Evolutionary conservation across 2,329 filamentous ascomycete genomes (phyloP), one percentile per base, ranked within the genome.

Genomic region (Mycosphaerella sp.): DNA sequence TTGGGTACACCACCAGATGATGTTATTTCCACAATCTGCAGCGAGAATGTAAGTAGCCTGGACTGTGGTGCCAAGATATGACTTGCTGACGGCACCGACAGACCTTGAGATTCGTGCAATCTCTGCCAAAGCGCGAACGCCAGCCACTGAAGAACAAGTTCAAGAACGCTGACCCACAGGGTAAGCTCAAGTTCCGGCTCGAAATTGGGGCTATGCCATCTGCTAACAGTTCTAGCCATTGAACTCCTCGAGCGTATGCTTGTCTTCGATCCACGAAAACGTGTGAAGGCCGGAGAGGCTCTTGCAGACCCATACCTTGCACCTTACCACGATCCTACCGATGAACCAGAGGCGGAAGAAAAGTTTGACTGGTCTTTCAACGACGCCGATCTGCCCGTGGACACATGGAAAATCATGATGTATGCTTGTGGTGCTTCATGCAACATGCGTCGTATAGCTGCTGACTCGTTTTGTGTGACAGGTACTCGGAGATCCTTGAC

Each of bases 321-420:
- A 8, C 91, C 91, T 6, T 98, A 98, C 75, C 93, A 98, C 72
- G 93, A 98, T 68, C 90, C 93, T 7, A 93, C 87, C 40, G 93
- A 98, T 66, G 93, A 98, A 76, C 93, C 93, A 1, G 84, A 89
- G 13, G 88, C 93, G 17, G 88, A 95, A 55, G 90, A 96, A 76
- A 96, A 95, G 75, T 98, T 98, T 65, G 93, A 98, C 70, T 98
- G 93, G 93, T 96, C 90, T 48, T 98, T 98, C 75, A 97, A 97
- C 70, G 93, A 98, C 64, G 93, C 91, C 42, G 93, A 98, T 68
- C 76, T 98, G 51, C 91, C 93, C 0, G 90, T 97, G 44, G 93
- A 98, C 68, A 95, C 90, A n/a, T 98, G 93, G 93, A 98, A 98
- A 77, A 96, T 98, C 69, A 98, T 97, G 93, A 98, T 98, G 93